Conservation (phyloP, 345 rosid species). For the Linum tenue region DNA sequence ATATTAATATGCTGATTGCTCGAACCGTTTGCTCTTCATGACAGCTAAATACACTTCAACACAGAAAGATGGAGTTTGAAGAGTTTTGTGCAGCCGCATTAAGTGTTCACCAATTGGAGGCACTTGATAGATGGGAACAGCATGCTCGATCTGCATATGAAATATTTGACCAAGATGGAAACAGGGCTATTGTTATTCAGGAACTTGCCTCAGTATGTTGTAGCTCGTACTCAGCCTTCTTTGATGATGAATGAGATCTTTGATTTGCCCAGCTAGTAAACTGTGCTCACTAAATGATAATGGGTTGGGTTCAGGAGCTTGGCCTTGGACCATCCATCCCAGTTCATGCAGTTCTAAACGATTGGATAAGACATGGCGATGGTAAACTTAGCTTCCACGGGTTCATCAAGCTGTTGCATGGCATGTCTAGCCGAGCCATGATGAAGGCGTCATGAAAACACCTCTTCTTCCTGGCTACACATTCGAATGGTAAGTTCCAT, state of each 20-base stretch:
- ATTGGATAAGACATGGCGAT: conserved; percentile 91
- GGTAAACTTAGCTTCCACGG: conserved; percentile 95
- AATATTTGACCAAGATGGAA: conserved; percentile 83
- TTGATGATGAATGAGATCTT: neutral
- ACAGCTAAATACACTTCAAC: conserved; percentile 76
- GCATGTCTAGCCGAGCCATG: conserved; percentile 53
- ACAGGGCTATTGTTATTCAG: conserved; percentile 74
- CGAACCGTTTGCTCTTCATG: conserved; percentile 13
- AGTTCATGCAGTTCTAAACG: conserved; percentile 81
- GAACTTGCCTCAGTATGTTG: conserved; percentile 85
- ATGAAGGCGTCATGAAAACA: conserved; percentile 13
- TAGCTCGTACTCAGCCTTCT: neutral
- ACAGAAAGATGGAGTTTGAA: conserved; percentile 87
- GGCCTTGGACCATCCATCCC: conserved; percentile 85
- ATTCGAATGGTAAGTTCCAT: neutral
- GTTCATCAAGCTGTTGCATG: conserved; percentile 77
- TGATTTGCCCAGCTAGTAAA: neutral
- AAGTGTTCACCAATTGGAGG: conserved; percentile 90
- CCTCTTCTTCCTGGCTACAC: too few relatives aligned
- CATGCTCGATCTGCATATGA: conserved; percentile 77
- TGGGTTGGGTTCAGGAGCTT: conserved; percentile 57
- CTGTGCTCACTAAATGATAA: neutral
- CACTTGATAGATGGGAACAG: conserved; percentile 80
- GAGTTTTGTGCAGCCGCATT: conserved; percentile 95
- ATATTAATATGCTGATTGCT: neutral